Conservation (phyloP, 495 filamentous ascomycete species). For the Letharia columbiana region DNA sequence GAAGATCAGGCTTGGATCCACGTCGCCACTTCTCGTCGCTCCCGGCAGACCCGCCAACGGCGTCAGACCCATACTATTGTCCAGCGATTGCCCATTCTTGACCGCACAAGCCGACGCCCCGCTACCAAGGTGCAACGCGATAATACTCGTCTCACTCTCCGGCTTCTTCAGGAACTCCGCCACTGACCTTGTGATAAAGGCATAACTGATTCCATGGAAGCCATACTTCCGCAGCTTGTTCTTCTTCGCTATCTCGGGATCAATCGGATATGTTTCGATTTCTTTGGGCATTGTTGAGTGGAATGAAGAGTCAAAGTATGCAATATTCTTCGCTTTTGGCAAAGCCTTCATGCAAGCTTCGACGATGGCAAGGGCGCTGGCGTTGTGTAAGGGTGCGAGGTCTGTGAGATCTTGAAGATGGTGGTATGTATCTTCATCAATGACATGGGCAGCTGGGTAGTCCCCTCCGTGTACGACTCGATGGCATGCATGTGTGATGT, state of each 20-base stretch:
- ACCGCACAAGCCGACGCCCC: conserved; percentile 78
- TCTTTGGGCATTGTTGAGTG: conserved; percentile 64
- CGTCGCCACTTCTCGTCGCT: conserved; percentile 69
- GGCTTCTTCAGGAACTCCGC: conserved; percentile 53
- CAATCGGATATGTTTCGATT: conserved; percentile 70
- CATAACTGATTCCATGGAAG: conserved; percentile 84
- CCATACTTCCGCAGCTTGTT: conserved; percentile 79
- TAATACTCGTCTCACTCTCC: conserved; percentile 53
- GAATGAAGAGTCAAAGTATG: conserved; percentile 81
- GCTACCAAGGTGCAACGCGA: conserved; percentile 76
- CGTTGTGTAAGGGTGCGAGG: conserved; percentile 81
- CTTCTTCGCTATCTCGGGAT: conserved; percentile 55
- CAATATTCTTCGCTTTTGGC: conserved; percentile 62
- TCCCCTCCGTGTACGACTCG: conserved; percentile 50
- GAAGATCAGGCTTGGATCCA: conserved; percentile 81
- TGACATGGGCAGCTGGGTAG: conserved; percentile 44
- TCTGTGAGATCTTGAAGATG: conserved; percentile 64
- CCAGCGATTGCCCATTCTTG: conserved; percentile 57
- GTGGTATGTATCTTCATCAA: conserved; percentile 61
- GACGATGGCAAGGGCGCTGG: conserved; percentile 66
- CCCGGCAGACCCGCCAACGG: conserved; percentile 78
- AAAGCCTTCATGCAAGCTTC: conserved; percentile 53
- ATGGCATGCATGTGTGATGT: conserved; percentile 71
- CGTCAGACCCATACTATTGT: conserved; percentile 77
- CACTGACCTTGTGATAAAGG: conserved; percentile 62